Percentiles rank a stretch among this genome's conserved stretches.
Conservation (phyloP, 257 asterid species). For the Vinca minor region DNA sequence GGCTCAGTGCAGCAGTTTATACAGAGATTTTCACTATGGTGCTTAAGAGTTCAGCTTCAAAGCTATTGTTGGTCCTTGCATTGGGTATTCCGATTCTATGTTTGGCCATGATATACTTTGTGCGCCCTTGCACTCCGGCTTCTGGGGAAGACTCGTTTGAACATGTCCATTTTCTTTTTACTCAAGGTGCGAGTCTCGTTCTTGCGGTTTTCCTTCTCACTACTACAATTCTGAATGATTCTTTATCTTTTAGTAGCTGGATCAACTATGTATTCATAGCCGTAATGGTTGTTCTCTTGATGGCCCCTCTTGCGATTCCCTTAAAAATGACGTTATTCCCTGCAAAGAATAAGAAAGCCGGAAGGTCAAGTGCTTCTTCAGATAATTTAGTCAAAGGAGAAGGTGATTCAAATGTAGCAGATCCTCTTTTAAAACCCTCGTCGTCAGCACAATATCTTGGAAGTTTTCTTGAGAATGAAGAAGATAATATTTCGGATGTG, state of each 20-base stretch:
- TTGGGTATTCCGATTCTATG: conserved; percentile 48
- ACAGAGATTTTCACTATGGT: conserved; percentile 47
- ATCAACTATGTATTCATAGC: no score
- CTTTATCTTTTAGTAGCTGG: conserved; percentile 26
- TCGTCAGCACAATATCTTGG: conserved; percentile 31
- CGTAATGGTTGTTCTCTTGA: conserved; percentile 52
- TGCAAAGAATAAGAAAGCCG: conserved; percentile 26
- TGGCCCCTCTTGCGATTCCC: conserved; percentile 67
- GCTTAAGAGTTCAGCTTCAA: conserved; percentile 45
- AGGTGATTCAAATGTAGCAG: conserved; percentile 17
- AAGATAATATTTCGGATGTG: conserved; percentile 33
- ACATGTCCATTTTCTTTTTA: conserved; percentile 44
- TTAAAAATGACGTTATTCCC: conserved; percentile 59
- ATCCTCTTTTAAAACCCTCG: conserved; percentile 37
- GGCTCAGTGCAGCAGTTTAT: conserved; percentile 63
- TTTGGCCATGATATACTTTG: conserved; percentile 44
- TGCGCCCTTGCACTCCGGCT: conserved; percentile 60
- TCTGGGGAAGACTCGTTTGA: conserved; percentile 52
- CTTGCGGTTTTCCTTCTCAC: conserved; percentile 54
- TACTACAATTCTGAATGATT: conserved; percentile 37
- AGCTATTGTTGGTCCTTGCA: conserved; percentile 46
- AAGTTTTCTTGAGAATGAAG: conserved; percentile 29
- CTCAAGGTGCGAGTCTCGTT: conserved; percentile 47
- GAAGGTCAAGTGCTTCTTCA: background rate
- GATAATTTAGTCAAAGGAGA: conserved; percentile 5